phyloP scores from a whole-genome alignment of 208 protist genomes.

The Endotrypanum monterogeii region DNA sequence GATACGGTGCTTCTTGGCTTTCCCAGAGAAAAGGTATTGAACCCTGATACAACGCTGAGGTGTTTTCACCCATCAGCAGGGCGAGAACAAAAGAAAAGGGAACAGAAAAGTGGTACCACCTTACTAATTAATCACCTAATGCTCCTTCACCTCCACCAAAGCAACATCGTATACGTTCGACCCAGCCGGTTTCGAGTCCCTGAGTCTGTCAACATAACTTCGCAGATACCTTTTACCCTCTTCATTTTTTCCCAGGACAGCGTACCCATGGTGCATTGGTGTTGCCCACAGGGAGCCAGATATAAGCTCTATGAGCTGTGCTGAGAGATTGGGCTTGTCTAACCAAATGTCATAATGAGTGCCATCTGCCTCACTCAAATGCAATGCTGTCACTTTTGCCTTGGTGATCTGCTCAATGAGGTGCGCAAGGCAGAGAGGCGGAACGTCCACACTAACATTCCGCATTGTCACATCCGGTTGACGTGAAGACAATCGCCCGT shows the following conservation, averaged over 20 bases:
- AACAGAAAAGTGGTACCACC: background rate
- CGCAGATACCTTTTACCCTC: constrained; percentile 51
- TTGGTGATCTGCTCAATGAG: constrained; percentile 68
- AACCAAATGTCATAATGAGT: constrained; percentile 63
- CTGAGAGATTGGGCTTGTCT: constrained; percentile 56
- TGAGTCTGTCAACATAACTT: constrained; percentile 43
- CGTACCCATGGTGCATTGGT: constrained; percentile 66
- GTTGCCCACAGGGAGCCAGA: constrained; percentile 60
- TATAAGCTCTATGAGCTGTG: constrained; percentile 33
- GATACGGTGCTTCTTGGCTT: too few species aligned
- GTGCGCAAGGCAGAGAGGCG: constrained; percentile 67
- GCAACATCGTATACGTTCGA: constrained; percentile 43
- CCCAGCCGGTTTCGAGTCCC: constrained; percentile 30
- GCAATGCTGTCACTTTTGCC: constrained; percentile 48
- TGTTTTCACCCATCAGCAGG: background rate
- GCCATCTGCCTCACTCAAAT: constrained; percentile 33
- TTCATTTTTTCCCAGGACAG: constrained; percentile 53
- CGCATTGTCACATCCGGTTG: constrained; percentile 57
- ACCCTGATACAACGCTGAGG: background rate
- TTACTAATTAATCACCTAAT: constrained; percentile 29
- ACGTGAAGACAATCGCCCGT: constrained; percentile 59
- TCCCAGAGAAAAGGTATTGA: too few species aligned
- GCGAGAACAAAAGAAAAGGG: constrained; percentile 5
- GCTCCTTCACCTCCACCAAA: constrained; percentile 48
- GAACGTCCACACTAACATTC: constrained; percentile 60